Evolutionary conservation across 768 basidiomycete species (phyloP).

Genomic region (Serendipita sp.): DNA sequence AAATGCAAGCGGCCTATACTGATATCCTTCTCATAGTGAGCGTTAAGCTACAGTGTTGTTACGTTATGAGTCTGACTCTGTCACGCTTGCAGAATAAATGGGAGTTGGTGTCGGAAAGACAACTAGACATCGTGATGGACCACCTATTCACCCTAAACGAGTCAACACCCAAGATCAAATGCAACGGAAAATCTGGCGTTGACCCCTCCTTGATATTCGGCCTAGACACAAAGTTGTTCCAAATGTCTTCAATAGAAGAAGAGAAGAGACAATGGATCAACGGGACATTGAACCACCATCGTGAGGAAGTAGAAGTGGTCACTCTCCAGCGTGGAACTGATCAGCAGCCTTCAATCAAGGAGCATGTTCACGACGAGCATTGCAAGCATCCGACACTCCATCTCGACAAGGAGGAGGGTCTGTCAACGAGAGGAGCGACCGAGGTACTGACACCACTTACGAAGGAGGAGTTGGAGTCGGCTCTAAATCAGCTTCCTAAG

Average conservation of each 20-base stretch:
- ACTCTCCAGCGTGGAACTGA: conserved; percentile 38
- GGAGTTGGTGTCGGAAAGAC: conserved; percentile 53
- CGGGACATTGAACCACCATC: conserved; percentile 19
- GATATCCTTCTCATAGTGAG: conserved; percentile 75
- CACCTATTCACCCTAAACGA: conserved; percentile 84
- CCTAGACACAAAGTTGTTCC: conserved; percentile 70
- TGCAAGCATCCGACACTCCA: neutral
- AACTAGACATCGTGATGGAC: conserved; percentile 71
- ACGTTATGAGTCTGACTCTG: neutral
- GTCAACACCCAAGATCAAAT: conserved; percentile 69
- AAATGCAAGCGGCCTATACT: conserved; percentile 90
- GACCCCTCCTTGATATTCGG: conserved; percentile 75
- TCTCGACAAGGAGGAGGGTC: neutral
- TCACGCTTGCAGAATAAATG: conserved; percentile 57
- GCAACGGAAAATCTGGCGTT: conserved; percentile 45
- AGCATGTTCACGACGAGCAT: conserved; percentile 3
- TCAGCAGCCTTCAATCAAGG: neutral
- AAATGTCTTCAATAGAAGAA: conserved; percentile 13
- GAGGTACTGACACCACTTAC: neutral
- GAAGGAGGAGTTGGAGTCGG: conserved; percentile 23
- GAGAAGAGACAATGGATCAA: conserved; percentile 11
- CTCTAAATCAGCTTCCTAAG: conserved; percentile 41
- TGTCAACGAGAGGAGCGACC: neutral
- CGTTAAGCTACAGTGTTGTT: conserved; percentile 10
- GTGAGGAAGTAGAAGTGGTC: conserved; percentile 76